phyloP scores from a whole-genome alignment of 2,329 filamentous ascomycete species.

The Eurotiales sp. region DNA sequence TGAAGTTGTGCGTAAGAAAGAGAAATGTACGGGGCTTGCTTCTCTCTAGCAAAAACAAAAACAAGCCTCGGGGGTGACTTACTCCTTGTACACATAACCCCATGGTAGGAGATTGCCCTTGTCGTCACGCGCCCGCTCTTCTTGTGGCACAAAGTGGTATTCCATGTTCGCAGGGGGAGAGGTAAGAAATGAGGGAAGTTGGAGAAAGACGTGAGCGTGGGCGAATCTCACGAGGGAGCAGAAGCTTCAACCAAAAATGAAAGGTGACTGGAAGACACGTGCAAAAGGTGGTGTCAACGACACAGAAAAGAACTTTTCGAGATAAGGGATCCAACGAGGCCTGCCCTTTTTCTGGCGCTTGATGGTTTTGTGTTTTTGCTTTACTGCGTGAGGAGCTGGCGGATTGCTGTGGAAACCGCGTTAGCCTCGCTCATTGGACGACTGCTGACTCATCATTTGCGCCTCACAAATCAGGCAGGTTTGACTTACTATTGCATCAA shows the following conservation, averaged over 20 bases:
- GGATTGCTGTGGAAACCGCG: constrained; percentile 1
- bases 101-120: constrained; percentile 59
- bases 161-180: constrained; percentile 50
- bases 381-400: not conserved
- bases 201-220: not conserved
- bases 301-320: not conserved
- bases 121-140: constrained; percentile 58
- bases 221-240: too few species aligned
- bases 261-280: not conserved
- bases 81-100: constrained; percentile 61
- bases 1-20: constrained; percentile 18
- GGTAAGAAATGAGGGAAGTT: not conserved
- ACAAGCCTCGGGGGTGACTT: constrained; percentile 32
- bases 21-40: not conserved
- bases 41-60: too few species aligned
- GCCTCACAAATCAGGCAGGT: not conserved
- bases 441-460: not conserved
- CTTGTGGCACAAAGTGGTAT: constrained; percentile 61
- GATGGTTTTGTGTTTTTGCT: constrained; percentile 6
- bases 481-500: not conserved
- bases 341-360: not conserved
- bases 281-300: not conserved
- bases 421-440: not conserved
- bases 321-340: not conserved
- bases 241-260: not conserved